Evolutionary conservation across 495 filamentous ascomycete genomes (phyloP).

Genomic region (Cenococcum geophilum): DNA sequence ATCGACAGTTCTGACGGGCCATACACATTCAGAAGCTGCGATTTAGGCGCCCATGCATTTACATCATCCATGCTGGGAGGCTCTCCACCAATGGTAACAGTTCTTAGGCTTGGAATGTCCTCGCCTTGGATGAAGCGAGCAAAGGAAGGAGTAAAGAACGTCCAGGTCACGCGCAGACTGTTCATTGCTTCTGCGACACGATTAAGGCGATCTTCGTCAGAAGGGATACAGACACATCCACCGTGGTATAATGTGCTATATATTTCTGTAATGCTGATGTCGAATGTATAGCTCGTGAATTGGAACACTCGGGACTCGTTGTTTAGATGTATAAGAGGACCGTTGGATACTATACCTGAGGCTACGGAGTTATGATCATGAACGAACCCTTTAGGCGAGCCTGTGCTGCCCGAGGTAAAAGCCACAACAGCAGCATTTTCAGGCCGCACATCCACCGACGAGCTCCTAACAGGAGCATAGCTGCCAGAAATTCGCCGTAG

Average conservation of each 20-base stretch:
- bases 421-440: neutral
- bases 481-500: neutral
- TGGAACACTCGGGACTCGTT: constrained; percentile 14
- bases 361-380: constrained; percentile 17
- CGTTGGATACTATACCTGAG: constrained; percentile 14
- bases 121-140: neutral
- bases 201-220: neutral
- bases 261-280: constrained; percentile 3
- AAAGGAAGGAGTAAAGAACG: neutral
- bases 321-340: neutral
- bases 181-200: neutral
- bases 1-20: constrained; percentile 31
- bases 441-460: neutral
- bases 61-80: neutral
- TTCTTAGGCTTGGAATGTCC: neutral
- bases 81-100: neutral
- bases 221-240: neutral
- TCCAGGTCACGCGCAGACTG: neutral
- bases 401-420: constrained; percentile 25
- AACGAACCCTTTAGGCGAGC: constrained; percentile 19
- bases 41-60: constrained; percentile 12
- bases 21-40: constrained; percentile 18
- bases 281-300: constrained; percentile 26
- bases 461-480: neutral
- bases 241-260: neutral